Conservation (phyloP, 2,329 filamentous ascomycete genomes). For the Scedosporium dehoogii region DNA sequence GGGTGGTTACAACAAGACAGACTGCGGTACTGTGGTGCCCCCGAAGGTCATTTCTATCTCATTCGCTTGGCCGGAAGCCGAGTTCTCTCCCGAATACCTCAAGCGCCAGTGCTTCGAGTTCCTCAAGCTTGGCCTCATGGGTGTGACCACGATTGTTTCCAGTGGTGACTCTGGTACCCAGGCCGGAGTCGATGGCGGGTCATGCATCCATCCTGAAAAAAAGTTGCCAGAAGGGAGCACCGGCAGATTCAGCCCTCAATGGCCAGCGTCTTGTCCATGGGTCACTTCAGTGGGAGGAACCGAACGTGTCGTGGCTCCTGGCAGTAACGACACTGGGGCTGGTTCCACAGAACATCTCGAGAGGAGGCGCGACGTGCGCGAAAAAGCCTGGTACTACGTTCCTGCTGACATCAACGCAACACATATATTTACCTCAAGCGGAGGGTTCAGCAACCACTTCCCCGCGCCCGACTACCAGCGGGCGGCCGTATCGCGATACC, state of each 20-base stretch:
- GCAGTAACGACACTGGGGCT: background rate
- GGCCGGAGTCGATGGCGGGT: conserved; percentile 7
- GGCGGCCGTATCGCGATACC: conserved; percentile 11
- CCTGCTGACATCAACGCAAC: background rate
- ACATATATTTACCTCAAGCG: conserved; percentile 10
- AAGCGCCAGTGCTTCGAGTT: conserved; percentile 28
- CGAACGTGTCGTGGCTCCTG: background rate
- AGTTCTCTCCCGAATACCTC: conserved; percentile 36
- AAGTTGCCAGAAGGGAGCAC: conserved; percentile 11
- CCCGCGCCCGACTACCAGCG: conserved; percentile 18
- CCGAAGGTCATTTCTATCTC: conserved; percentile 28
- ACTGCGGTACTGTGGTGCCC: conserved; percentile 21
- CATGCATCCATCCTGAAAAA: conserved; percentile 1
- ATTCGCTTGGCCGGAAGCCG: conserved; percentile 36
- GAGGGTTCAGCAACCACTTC: conserved; percentile 26
- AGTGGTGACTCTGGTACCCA: conserved; percentile 24
- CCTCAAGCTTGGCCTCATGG: conserved; percentile 30
- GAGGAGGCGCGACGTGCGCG: background rate
- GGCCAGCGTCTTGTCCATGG: conserved; percentile 36
- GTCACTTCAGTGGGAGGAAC: conserved; percentile 29
- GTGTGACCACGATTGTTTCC: conserved; percentile 24
- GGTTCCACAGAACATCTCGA: background rate
- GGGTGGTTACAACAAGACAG: conserved; percentile 35
- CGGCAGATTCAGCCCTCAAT: conserved; percentile 29
- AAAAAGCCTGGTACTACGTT: background rate